Percentiles rank a stretch among this genome's conserved stretches.
phyloP scores from a whole-genome alignment of 108 stramenopile genomes.

The Cylindrotheca closterium region DNA sequence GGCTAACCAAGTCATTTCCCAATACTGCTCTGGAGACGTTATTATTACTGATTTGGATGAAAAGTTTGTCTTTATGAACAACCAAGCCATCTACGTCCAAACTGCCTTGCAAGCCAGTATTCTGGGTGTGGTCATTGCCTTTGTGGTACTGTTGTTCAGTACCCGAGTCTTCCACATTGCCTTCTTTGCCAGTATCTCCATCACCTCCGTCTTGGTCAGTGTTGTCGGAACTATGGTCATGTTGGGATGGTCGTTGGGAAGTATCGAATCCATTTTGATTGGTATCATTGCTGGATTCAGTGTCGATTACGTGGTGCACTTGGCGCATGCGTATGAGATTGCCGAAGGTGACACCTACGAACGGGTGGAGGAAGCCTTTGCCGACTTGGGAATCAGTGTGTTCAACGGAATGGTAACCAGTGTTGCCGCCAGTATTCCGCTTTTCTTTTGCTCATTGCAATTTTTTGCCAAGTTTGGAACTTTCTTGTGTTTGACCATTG shows the following conservation, averaged over 20 bases:
- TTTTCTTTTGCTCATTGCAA: constrained; percentile 54
- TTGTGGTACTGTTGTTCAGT: constrained; percentile 43
- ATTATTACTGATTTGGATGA: constrained; percentile 50
- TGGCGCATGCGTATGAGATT: constrained; percentile 36
- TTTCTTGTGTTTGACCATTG: constrained; percentile 47
- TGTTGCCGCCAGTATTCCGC: constrained; percentile 46
- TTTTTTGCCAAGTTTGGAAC: constrained; percentile 64
- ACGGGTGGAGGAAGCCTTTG: constrained; percentile 44
- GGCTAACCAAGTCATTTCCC: constrained; percentile 21
- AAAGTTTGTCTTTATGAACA: constrained; percentile 64
- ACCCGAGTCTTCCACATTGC: constrained; percentile 44
- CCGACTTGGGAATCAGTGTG: constrained; percentile 55
- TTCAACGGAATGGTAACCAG: constrained; percentile 61
- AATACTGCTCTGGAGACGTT: constrained; percentile 26
- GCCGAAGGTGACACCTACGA: constrained; percentile 14
- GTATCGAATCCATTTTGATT: constrained; percentile 43
- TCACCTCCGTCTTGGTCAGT: constrained; percentile 42
- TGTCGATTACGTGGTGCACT: constrained; percentile 49
- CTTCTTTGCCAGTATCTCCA: constrained; percentile 46
- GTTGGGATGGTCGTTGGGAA: constrained; percentile 44
- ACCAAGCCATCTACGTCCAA: constrained; percentile 47
- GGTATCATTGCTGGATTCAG: constrained; percentile 47
- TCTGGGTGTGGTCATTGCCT: constrained; percentile 49
- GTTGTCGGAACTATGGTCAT: constrained; percentile 46
- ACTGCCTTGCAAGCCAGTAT: constrained; percentile 39